phyloP scores from a whole-genome alignment of 2,329 filamentous ascomycete species.

The Simplicillium aogashimaense region DNA sequence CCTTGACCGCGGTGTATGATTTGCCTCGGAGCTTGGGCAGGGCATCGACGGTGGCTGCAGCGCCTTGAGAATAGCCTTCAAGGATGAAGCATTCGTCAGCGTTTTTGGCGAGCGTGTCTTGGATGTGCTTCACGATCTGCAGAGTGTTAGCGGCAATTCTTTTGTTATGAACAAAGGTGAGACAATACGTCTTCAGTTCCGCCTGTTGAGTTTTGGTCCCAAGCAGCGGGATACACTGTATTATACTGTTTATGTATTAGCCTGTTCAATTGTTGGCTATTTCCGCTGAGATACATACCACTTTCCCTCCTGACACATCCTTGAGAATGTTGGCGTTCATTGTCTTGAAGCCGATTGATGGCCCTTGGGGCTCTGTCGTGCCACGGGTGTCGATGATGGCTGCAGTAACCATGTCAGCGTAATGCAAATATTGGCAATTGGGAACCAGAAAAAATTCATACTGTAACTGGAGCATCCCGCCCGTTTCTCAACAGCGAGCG shows the following conservation, averaged over 20 bases:
- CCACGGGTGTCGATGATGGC: neutral
- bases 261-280: neutral
- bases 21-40: neutral
- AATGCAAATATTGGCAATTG: too few species aligned
- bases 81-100: conserved; percentile 1
- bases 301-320: conserved; percentile 1
- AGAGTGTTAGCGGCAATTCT: neutral
- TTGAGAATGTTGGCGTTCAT: conserved; percentile 2
- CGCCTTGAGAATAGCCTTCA: conserved; percentile 4
- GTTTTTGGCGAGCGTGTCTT: neutral
- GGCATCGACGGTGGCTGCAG: conserved; percentile 1
- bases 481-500: too few species aligned
- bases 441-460: too few species aligned
- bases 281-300: neutral
- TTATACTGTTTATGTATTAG: neutral
- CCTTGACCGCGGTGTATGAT: conserved; percentile 1
- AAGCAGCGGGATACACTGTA: conserved; percentile 1
- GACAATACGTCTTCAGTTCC: conserved; percentile 1
- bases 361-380: conserved; percentile 1
- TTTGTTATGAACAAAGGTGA: neutral
- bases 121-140: conserved; percentile 1
- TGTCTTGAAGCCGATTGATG: neutral
- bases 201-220: neutral
- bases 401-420: too few species aligned
- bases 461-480: too few species aligned